phyloP scores from a whole-genome alignment of 495 filamentous ascomycete genomes.

The Physcia stellaris region DNA sequence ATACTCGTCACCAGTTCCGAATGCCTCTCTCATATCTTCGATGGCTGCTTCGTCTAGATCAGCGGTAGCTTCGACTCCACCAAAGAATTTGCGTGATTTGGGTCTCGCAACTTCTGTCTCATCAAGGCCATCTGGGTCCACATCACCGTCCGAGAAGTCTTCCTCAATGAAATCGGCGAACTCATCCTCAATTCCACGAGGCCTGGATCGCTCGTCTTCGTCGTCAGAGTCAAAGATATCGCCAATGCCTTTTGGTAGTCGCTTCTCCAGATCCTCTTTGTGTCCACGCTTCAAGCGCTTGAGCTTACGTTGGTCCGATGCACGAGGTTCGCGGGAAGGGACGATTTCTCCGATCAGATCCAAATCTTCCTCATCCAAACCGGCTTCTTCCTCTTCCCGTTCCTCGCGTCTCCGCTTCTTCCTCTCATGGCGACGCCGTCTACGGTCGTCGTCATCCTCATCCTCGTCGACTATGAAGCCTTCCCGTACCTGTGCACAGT shows the following conservation, averaged over 20 bases:
- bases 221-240: slow-evolving; percentile 90
- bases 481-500: slow-evolving; percentile 53
- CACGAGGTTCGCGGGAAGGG: slow-evolving; percentile 51
- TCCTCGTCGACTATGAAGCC: slow-evolving; percentile 96
- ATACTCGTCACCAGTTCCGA: slow-evolving; percentile 90
- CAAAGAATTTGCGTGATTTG: slow-evolving; percentile 41
- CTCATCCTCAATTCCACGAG: slow-evolving; percentile 56
- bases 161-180: slow-evolving; percentile 97
- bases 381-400: slow-evolving; percentile 75
- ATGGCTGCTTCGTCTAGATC: slow-evolving; percentile 83
- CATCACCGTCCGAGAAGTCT: slow-evolving; percentile 82
- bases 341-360: slow-evolving; percentile 78
- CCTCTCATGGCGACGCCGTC: slow-evolving; percentile 44
- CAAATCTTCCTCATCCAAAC: slow-evolving; percentile 88
- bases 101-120: slow-evolving; percentile 77
- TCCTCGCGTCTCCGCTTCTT: slow-evolving; percentile 58
- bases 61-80: slow-evolving; percentile 50
- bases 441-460: slow-evolving; percentile 59
- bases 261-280: slow-evolving; percentile 48
- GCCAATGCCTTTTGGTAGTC: slow-evolving; percentile 56
- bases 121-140: slow-evolving; percentile 61
- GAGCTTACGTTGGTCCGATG: slow-evolving; percentile 61
- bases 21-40: slow-evolving; percentile 89
- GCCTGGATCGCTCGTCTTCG: slow-evolving; percentile 52
- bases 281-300: slow-evolving; percentile 92